These are phyloP conservation scores for Protoeuglena noctilucae DNA, from an alignment of 139 green algal genomes.

Conservation along the genomic window DNA sequence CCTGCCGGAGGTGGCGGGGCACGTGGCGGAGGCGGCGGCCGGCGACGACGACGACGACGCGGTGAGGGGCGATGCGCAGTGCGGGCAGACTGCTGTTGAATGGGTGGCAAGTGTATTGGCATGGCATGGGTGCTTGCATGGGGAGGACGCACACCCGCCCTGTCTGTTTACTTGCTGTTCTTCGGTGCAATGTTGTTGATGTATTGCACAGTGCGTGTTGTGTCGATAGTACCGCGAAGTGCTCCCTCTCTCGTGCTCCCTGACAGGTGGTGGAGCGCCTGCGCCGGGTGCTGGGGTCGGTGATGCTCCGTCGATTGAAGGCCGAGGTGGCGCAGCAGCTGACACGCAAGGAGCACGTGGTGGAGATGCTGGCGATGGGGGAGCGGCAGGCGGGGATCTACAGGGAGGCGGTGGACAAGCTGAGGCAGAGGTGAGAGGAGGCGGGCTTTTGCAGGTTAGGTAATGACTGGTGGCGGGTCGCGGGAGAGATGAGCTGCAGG, in stretches of 20 bases:
- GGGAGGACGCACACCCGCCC: too few species aligned
- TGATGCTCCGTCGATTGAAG: slow-evolving; percentile 81
- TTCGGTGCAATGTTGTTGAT: too few species aligned
- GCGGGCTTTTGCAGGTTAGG: too few species aligned
- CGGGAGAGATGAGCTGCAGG: too few species aligned
- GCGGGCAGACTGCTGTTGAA: slow-evolving; percentile 16
- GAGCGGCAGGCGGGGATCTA: slow-evolving; percentile 39
- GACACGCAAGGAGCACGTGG: slow-evolving; percentile 39
- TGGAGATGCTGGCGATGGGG: slow-evolving; percentile 37
- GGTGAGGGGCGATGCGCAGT: slow-evolving; percentile 14
- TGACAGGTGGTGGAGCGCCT: slow-evolving; percentile 55
- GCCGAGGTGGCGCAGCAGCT: slow-evolving; percentile 72
- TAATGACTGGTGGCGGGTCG: too few species aligned
- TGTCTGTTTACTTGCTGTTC: too few species aligned
- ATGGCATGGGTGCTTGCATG: too few species aligned
- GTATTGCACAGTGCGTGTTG: too few species aligned
- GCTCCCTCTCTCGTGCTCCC: too few species aligned
- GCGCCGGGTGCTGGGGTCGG: slow-evolving; percentile 63
- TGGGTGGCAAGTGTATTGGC: too few species aligned
- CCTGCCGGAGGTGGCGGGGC: slow-evolving; percentile 42
- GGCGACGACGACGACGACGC: slow-evolving; percentile 5
- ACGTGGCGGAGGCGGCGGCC: slow-evolving; percentile 18
- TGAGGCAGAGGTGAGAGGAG: not conserved
- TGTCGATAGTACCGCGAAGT: too few species aligned
- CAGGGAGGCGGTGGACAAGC: slow-evolving; percentile 16